A percentile compares a stretch with the other conserved stretches of the same genome.
Evolutionary conservation across 2,329 filamentous ascomycete genomes (phyloP).

Genomic region (Grosmannia serpens): DNA sequence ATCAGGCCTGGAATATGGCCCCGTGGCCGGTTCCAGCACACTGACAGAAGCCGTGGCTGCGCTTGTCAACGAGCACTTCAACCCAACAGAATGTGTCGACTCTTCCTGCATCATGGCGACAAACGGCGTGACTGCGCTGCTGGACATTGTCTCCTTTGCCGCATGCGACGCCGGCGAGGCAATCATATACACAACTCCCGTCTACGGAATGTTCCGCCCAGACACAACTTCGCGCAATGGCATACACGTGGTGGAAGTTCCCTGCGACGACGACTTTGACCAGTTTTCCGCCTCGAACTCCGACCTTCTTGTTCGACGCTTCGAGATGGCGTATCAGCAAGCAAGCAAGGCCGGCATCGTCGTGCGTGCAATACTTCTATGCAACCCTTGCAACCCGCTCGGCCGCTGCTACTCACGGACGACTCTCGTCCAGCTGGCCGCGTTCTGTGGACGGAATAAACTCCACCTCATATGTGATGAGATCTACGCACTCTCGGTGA

Average conservation of each 20-base stretch:
- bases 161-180: neutral
- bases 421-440: neutral
- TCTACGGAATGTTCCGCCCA: neutral
- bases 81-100: neutral
- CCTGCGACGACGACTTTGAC: neutral
- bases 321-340: neutral
- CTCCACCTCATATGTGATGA: neutral
- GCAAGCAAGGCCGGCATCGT: neutral
- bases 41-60: neutral
- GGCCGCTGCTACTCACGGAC: neutral
- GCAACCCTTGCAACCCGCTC: neutral
- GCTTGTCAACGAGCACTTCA: neutral
- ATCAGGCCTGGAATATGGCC: neutral
- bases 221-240: neutral
- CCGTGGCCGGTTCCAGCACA: neutral
- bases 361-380: neutral
- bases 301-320: neutral
- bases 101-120: neutral
- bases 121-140: neutral
- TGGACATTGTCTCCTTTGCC: neutral
- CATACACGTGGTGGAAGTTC: neutral
- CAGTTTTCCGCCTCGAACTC: neutral
- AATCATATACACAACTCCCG: neutral
- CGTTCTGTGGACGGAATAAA: neutral
- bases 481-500: neutral